Conservation (phyloP, 805 yeast genomes). For the Debaryomyces maramus region DNA sequence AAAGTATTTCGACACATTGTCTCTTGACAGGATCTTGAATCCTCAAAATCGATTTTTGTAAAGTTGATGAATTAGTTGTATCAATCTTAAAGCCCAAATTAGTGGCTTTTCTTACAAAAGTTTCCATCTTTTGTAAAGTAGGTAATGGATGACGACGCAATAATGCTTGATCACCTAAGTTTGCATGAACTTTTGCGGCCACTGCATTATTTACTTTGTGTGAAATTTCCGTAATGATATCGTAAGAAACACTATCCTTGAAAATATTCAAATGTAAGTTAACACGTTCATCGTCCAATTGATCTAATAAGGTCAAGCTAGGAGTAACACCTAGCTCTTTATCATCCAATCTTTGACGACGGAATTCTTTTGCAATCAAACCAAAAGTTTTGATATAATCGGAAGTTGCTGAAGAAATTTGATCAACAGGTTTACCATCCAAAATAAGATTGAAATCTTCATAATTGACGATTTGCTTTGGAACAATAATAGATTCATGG, state of each 20-base stretch:
- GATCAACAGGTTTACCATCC: constrained; percentile 23
- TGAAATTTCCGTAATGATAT: constrained; percentile 70
- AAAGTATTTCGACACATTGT: constrained; percentile 72
- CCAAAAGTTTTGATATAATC: constrained; percentile 66
- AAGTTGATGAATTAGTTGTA: constrained; percentile 66
- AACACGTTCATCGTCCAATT: constrained; percentile 82
- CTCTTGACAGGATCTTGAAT: constrained; percentile 64
- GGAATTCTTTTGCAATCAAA: constrained; percentile 65
- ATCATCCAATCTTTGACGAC: constrained; percentile 63
- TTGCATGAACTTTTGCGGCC: constrained; percentile 75
- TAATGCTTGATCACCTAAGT: constrained; percentile 76
- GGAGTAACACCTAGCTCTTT: constrained; percentile 48
- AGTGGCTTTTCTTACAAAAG: constrained; percentile 69
- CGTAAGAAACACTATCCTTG: constrained; percentile 55
- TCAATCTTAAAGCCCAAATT: constrained; percentile 70
- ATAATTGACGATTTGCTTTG: constrained; percentile 58
- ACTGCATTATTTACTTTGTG: constrained; percentile 81
- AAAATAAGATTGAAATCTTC: constrained; percentile 57
- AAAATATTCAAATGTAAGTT: constrained; percentile 71
- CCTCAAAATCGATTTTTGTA: constrained; percentile 67
- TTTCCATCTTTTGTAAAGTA: constrained; percentile 73
- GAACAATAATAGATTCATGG: constrained; percentile 67
- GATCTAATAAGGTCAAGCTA: constrained; percentile 67
- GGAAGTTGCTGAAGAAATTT: constrained; percentile 54
- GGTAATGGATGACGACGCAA: constrained; percentile 89